Percentiles rank a stretch among this genome's conserved stretches.
Conservation (phyloP, 2,329 filamentous ascomycete species). For the Colletotrichum falcatum region DNA sequence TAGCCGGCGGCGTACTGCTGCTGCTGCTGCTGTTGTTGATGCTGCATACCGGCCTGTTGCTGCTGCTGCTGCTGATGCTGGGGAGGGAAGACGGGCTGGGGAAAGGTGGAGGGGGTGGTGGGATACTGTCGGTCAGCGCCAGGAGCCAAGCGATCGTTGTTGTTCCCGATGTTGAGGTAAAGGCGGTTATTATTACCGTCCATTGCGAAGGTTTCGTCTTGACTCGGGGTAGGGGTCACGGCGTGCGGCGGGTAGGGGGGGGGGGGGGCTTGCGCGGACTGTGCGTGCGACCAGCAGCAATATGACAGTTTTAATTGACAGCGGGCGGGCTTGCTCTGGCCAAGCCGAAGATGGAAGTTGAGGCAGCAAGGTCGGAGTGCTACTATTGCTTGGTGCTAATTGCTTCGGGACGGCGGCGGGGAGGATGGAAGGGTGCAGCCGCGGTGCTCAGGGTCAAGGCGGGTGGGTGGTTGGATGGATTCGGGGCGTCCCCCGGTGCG, state of each 20-base stretch:
- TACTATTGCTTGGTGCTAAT: not conserved
- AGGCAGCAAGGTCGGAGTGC: conserved; percentile 13
- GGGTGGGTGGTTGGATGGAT: conserved; percentile 32
- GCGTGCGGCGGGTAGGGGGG: conserved; percentile 6
- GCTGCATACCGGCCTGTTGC: conserved; percentile 43
- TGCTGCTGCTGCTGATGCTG: conserved; percentile 54
- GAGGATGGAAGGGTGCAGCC: conserved; percentile 32
- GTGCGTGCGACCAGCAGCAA: conserved; percentile 32
- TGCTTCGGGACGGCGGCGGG: conserved; percentile 18
- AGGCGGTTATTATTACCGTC: conserved; percentile 71
- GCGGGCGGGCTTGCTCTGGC: conserved; percentile 2
- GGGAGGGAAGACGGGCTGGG: conserved; percentile 80
- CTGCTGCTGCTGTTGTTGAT: conserved; percentile 51
- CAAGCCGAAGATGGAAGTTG: conserved; percentile 17
- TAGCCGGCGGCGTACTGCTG: conserved; percentile 62
- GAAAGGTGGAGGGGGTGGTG: conserved; percentile 95
- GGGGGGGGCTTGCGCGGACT: conserved; percentile 14
- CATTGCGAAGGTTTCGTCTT: conserved; percentile 54
- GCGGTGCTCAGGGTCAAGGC: conserved; percentile 38
- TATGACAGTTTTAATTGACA: conserved; percentile 34
- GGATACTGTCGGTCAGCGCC: conserved; percentile 78
- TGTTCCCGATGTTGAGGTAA: conserved; percentile 75
- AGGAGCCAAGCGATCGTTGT: conserved; percentile 72
- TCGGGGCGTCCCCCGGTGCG: conserved; percentile 27
- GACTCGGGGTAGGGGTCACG: conserved; percentile 17